Evolutionary conservation across 2,329 filamentous ascomycete genomes (phyloP).

Genomic region (Tolypocladium inflatum): DNA sequence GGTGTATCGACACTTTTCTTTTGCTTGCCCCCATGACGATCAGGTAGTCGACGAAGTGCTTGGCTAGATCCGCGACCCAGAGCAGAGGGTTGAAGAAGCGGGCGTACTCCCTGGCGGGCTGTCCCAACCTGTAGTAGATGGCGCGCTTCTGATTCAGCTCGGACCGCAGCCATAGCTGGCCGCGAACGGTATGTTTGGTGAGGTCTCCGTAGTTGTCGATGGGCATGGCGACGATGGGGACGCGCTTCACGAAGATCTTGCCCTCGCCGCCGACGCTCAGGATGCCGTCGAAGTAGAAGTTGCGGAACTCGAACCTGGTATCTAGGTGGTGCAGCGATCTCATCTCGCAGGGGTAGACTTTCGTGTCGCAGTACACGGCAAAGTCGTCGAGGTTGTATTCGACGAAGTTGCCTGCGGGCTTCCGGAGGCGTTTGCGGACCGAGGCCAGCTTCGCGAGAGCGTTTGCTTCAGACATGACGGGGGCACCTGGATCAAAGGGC

Average conservation of each 20-base stretch:
- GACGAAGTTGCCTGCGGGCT: constrained; percentile 16
- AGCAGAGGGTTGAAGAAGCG: constrained; percentile 54
- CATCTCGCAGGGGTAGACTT: constrained; percentile 36
- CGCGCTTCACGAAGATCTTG: constrained; percentile 40
- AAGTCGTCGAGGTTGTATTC: constrained; percentile 50
- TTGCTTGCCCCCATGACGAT: constrained; percentile 18
- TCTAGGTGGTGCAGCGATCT: constrained; percentile 43
- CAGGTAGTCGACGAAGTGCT: constrained; percentile 63
- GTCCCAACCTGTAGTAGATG: constrained; percentile 55
- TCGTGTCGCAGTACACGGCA: constrained; percentile 39
- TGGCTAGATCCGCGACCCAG: constrained; percentile 63
- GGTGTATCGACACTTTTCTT: constrained; percentile 34
- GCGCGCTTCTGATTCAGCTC: constrained; percentile 23
- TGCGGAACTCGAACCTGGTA: constrained; percentile 19
- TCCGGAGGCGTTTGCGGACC: constrained; percentile 5
- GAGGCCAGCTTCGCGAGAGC: constrained; percentile 5
- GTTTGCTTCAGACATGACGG: constrained; percentile 11
- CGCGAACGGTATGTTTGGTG: constrained; percentile 33
- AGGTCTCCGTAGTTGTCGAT: constrained; percentile 55
- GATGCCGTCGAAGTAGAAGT: constrained; percentile 51
- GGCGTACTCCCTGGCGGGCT: constrained; percentile 49
- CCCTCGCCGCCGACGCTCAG: constrained; percentile 36
- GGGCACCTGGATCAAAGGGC: constrained; percentile 17
- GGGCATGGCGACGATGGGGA: constrained; percentile 49
- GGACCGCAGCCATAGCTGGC: constrained; percentile 57